Evolutionary conservation across 345 rosid species (phyloP).

Genomic region (Theobroma cacao): DNA sequence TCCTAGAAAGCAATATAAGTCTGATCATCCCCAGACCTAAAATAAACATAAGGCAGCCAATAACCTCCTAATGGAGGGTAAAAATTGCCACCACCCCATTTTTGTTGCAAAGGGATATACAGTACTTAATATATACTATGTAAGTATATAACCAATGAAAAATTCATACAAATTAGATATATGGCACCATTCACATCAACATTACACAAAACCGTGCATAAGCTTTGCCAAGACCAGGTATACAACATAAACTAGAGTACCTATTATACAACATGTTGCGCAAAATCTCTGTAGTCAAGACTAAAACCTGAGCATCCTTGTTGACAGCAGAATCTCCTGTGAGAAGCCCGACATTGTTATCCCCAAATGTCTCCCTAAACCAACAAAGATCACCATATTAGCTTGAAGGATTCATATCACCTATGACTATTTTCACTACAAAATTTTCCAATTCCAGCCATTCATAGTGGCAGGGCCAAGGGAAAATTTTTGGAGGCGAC

Average conservation of each 20-base stretch:
- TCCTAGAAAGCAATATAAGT: background rate
- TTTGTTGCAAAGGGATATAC: background rate
- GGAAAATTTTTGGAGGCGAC: background rate
- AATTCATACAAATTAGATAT: background rate
- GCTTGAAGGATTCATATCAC: background rate
- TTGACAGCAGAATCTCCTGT: slow-evolving; percentile 90
- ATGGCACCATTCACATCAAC: background rate
- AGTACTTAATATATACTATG: background rate
- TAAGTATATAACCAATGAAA: background rate
- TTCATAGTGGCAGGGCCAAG: background rate
- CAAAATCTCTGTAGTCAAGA: slow-evolving; percentile 95
- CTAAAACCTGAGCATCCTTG: slow-evolving; percentile 78
- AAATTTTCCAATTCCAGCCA: background rate
- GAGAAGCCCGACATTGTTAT: slow-evolving; percentile 81
- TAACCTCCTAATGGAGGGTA: slow-evolving; percentile 4
- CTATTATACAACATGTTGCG: slow-evolving; percentile 96
- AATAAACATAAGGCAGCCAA: background rate
- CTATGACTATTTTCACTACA: background rate
- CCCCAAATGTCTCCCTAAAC: slow-evolving; percentile 84
- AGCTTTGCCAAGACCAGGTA: background rate
- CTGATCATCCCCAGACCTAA: background rate
- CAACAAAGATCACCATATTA: slow-evolving; percentile 11
- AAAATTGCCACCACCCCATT: background rate
- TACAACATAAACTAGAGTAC: slow-evolving; percentile 39
- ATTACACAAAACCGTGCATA: background rate